These are phyloP conservation scores for Leccinum olivaceopallidum DNA, from an alignment of 768 basidiomycete genomes.

Conservation along the genomic window DNA sequence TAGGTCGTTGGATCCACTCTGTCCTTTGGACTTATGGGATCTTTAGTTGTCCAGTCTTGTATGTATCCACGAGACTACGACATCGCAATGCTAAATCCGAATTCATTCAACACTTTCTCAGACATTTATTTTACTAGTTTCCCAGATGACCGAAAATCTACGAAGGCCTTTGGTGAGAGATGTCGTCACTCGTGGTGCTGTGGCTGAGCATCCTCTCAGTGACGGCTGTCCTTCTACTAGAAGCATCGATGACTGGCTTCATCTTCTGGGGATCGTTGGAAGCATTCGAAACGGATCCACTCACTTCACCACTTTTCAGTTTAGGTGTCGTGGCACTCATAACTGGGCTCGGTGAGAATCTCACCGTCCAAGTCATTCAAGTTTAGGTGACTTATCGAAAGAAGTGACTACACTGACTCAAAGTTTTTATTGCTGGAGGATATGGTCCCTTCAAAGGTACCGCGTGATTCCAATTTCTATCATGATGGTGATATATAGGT, in stretches of 20 bases:
- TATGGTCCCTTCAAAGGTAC: too few relatives aligned
- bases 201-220: constrained; percentile 7
- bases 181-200: neutral
- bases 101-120: neutral
- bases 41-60: constrained; percentile 19
- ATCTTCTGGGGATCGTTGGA: constrained; percentile 5
- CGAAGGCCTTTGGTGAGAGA: constrained; percentile 17
- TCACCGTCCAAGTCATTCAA: too few relatives aligned
- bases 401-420: too few relatives aligned
- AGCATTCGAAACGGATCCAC: too few relatives aligned
- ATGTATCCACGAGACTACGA: neutral
- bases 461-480: too few relatives aligned
- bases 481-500: too few relatives aligned
- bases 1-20: constrained; percentile 21
- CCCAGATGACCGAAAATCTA: constrained; percentile 11
- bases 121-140: constrained; percentile 25
- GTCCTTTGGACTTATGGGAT: constrained; percentile 17
- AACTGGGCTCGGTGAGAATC: too few relatives aligned
- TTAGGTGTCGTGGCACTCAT: too few relatives aligned
- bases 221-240: constrained; percentile 13
- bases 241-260: constrained; percentile 11
- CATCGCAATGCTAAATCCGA: neutral
- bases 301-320: too few relatives aligned
- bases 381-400: too few relatives aligned
- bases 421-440: too few relatives aligned